These are phyloP conservation scores for Hericium coralloides DNA, from an alignment of 768 basidiomycete species.

Conservation along the genomic window DNA sequence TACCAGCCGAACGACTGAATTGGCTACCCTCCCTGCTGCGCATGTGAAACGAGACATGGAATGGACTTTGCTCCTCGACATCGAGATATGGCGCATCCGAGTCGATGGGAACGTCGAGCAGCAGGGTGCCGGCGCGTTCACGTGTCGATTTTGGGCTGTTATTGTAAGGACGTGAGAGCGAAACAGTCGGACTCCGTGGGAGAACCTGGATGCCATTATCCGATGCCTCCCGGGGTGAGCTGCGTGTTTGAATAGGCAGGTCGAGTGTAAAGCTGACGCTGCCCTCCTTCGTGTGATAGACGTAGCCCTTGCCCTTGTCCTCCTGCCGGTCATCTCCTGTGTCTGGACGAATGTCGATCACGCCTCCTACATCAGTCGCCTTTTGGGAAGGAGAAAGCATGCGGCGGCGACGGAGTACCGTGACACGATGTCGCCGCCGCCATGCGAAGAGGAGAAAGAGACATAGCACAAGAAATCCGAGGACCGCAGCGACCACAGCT, in stretches of 20 bases:
- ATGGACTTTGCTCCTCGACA: conserved; percentile 1
- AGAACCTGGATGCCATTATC: conserved; percentile 13
- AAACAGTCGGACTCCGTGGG: conserved; percentile 14
- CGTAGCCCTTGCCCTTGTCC: not conserved
- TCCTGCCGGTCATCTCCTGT: conserved; percentile 1
- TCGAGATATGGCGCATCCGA: conserved; percentile 3
- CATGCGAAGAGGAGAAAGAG: conserved; percentile 38
- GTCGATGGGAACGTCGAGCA: conserved; percentile 2
- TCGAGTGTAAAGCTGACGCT: conserved; percentile 16
- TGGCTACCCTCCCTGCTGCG: not conserved
- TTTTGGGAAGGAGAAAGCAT: conserved; percentile 14
- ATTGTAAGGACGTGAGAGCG: conserved; percentile 7
- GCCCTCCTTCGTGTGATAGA: not conserved
- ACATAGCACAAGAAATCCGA: conserved; percentile 39
- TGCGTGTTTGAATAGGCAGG: conserved; percentile 11
- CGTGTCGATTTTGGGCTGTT: not conserved
- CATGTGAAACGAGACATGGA: not conserved
- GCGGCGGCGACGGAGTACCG: conserved; percentile 20
- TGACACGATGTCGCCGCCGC: conserved; percentile 33
- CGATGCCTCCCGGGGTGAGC: conserved; percentile 9
- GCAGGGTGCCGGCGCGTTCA: conserved; percentile 8
- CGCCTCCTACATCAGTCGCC: conserved; percentile 8
- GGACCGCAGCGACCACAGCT: conserved; percentile 44
- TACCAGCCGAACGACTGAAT: not conserved
- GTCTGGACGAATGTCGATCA: conserved; percentile 12